Base-by-base conservation (phyloP, 108 stramenopile species). In the Asterionellopsis glacialis region DNA sequence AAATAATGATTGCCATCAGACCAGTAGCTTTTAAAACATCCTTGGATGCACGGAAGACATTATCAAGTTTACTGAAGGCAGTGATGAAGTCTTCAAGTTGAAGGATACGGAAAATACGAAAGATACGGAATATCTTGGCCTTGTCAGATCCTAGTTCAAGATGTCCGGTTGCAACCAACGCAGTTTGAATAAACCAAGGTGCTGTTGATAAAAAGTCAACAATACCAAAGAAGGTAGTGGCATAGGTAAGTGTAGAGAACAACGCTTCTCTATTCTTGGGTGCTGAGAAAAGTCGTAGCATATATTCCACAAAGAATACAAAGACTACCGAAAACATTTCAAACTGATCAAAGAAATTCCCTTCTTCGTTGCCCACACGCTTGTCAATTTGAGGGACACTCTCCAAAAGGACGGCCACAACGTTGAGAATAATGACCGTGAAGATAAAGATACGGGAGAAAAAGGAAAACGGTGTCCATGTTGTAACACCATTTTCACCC, bases 11-110 rank as follows among this genome's bases (percentile, higher is more conserved):
- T 25, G 95, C 95, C 79, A 95, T 73, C 38, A 95, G 65, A 0
- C 87, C 87, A 13, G 92, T 92, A 1, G 92, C 91, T 57, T 93
- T 91, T n/a, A 95, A 74, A 13, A 93, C 79, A 54, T 87, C 88
- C 57, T 83, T 87, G 18, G 83, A 84, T 1, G 85, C 85, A 16
- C 83, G 72, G 61, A 88, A 95, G 13, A 95, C 95, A 69, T 95
- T 93, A 75, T 95, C 95, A 15, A 95, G 82, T 61, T 92, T 88
- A 61, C 89, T 83, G 58, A 95, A 95, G 22, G 91, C 95, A 15
- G 76, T 69, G 49, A 95, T 56, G 58, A 93, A 93, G 51, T 93
- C 89, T 71, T 95, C 95, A 10, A 95, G 74, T 56, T 95, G 93
- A 1, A 95, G 72, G 18, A 95, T 80, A 44, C 95, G 86, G 58